Conservation (phyloP, 225 moss, liverwort and hornwort genomes). For the Neckera pumila region DNA sequence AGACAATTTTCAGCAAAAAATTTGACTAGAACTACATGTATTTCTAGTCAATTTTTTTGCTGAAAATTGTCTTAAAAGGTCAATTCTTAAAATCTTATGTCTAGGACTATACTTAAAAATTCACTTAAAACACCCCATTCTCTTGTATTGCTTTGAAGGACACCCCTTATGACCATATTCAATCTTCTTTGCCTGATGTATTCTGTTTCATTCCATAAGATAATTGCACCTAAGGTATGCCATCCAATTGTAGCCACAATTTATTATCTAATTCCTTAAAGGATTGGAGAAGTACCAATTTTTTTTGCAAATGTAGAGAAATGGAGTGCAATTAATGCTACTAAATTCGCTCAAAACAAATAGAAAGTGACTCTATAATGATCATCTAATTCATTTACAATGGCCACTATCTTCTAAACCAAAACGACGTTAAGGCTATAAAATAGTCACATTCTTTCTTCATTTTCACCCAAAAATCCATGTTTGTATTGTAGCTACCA, state of each 20-base stretch:
- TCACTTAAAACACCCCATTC: too few relatives aligned
- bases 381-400: too few relatives aligned
- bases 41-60: too few relatives aligned
- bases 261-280: background rate
- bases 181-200: background rate
- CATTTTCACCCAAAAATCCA: background rate
- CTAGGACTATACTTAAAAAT: too few relatives aligned
- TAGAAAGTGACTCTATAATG: background rate
- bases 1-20: too few relatives aligned
- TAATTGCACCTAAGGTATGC: rapidly evolving
- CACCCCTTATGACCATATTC: background rate
- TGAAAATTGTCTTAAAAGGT: too few relatives aligned
- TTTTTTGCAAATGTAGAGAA: background rate
- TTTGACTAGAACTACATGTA: too few relatives aligned
- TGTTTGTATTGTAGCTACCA: rapidly evolving
- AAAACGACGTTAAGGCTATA: background rate
- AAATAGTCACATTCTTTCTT: background rate
- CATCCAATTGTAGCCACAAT: rapidly evolving
- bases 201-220: background rate
- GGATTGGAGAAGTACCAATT: rapidly evolving
- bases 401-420: background rate
- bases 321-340: too few relatives aligned
- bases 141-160: too few relatives aligned
- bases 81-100: too few relatives aligned
- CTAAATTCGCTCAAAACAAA: background rate